These are phyloP conservation scores for Saccharomyces cerevisiae DNA, from an alignment of 805 yeast species.

Conservation along the genomic window DNA sequence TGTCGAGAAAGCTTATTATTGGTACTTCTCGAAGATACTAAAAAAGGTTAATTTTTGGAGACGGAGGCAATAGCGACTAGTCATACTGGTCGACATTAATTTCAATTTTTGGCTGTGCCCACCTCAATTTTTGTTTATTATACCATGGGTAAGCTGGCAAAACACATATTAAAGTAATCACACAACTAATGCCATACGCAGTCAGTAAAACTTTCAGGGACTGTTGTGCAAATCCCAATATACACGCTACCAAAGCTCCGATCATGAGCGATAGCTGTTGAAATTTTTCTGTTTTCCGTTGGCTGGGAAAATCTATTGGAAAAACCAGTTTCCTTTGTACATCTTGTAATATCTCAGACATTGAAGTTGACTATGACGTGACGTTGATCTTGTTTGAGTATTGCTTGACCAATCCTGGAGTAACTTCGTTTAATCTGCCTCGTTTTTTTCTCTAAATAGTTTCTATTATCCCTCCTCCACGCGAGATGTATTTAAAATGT, in stretches of 20 bases:
- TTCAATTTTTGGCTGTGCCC: slow-evolving; percentile 32
- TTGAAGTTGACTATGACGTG: slow-evolving; percentile 4
- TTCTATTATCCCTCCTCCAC: not conserved
- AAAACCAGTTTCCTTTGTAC: slow-evolving; percentile 20
- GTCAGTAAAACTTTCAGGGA: slow-evolving; percentile 35
- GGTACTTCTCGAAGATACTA: not conserved
- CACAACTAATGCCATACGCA: slow-evolving; percentile 33
- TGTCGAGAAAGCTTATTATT: not conserved
- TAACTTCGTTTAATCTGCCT: not conserved
- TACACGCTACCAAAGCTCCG: slow-evolving; percentile 33
- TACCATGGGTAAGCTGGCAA: slow-evolving; percentile 56
- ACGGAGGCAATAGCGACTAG: not conserved
- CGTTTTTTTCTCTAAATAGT: not conserved
- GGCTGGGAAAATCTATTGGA: slow-evolving; percentile 31
- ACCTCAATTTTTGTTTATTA: slow-evolving; percentile 41
- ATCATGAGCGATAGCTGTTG: slow-evolving; percentile 11
- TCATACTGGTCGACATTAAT: not conserved
- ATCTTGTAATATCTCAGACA: slow-evolving; percentile 30
- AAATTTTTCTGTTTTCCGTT: slow-evolving; percentile 14
- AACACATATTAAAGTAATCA: slow-evolving; percentile 32
- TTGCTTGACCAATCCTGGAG: not conserved
- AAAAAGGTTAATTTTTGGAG: not conserved
- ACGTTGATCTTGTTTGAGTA: not conserved
- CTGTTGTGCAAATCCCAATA: slow-evolving; percentile 42
- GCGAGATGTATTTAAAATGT: not conserved